A percentile compares a stretch with the other conserved stretches of the same genome.
Evolutionary conservation across 371 early-diverging fungal species (phyloP).

Genomic region (Apophysomyces elegans): DNA sequence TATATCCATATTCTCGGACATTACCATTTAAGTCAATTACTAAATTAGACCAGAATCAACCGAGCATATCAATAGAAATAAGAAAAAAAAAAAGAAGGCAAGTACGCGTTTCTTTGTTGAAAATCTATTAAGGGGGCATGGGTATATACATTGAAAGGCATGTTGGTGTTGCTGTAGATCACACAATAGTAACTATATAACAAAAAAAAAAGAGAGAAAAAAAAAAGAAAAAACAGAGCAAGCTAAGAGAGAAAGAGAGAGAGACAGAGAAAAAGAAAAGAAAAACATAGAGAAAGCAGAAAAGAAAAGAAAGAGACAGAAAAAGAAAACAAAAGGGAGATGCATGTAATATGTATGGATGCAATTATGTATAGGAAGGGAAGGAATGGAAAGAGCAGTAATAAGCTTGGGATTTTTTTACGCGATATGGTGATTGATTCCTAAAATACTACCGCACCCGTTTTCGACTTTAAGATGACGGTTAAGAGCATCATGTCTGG

Average conservation of each 20-base stretch:
- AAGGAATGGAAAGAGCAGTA: not conserved
- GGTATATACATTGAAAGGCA: conserved; percentile 4
- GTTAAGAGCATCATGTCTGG: conserved; percentile 72
- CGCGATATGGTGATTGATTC: not conserved
- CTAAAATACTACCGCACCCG: conserved; percentile 38
- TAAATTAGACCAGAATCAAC: too few species aligned
- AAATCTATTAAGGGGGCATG: not conserved
- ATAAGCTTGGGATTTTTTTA: not conserved
- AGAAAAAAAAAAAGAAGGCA: not conserved
- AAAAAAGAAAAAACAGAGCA: not conserved
- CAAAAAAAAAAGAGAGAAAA: not conserved
- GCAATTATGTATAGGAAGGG: conserved; percentile 6
- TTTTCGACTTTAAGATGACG: conserved; percentile 72
- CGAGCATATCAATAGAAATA: not conserved
- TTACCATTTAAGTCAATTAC: conserved; percentile 8
- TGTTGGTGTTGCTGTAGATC: not conserved
- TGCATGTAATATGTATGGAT: conserved; percentile 1
- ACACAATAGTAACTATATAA: not conserved
- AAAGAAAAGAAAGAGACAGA: not conserved
- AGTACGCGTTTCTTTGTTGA: not conserved
- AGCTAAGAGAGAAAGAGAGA: not conserved
- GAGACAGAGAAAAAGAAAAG: not conserved
- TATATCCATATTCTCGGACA: not conserved
- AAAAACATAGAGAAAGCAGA: not conserved
- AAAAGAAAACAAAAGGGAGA: not conserved